Percentiles rank a stretch among this genome's conserved stretches.
Conservation (phyloP, 768 basidiomycete species). For the Amylocystis lapponica region DNA sequence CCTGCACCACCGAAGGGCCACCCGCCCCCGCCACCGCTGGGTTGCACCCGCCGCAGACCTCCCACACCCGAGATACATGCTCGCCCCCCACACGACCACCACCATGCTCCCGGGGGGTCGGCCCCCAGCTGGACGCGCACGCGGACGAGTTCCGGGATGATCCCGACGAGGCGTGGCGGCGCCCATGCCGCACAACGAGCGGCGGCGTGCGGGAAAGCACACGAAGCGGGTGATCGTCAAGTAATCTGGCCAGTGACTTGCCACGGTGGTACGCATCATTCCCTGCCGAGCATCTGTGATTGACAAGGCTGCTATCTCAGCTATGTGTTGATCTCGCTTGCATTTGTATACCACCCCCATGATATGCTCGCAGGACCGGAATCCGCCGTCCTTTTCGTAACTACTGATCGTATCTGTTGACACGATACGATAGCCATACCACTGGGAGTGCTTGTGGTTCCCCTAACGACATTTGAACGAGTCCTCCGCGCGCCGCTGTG, state of each 20-base stretch:
- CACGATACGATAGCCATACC: no score
- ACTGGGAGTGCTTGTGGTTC: no score
- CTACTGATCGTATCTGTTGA: no score
- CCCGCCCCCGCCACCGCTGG: slow-evolving; percentile 22
- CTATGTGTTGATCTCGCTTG: no score
- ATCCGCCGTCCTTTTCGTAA: no score
- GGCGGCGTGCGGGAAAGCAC: slow-evolving; percentile 75
- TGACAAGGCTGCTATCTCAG: no score
- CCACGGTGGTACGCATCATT: no score
- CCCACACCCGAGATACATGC: slow-evolving; percentile 19
- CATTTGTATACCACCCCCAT: no score
- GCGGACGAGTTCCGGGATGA: slow-evolving; percentile 50
- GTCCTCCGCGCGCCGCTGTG: no score
- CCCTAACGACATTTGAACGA: no score
- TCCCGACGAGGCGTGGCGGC: slow-evolving; percentile 64
- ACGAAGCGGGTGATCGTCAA: slow-evolving; percentile 59
- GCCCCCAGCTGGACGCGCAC: slow-evolving; percentile 10
- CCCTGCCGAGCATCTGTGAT: no score
- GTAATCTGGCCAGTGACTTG: slow-evolving; percentile 5
- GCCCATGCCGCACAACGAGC: slow-evolving; percentile 71
- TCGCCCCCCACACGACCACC: slow-evolving; percentile 4
- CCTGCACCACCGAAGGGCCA: slow-evolving; percentile 29
- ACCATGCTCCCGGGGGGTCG: slow-evolving; percentile 6
- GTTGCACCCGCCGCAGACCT: slow-evolving; percentile 23
- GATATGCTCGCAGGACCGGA: no score